Base-by-base conservation (phyloP, 345 rosid genomes). In the Eucalyptus microcorys region DNA sequence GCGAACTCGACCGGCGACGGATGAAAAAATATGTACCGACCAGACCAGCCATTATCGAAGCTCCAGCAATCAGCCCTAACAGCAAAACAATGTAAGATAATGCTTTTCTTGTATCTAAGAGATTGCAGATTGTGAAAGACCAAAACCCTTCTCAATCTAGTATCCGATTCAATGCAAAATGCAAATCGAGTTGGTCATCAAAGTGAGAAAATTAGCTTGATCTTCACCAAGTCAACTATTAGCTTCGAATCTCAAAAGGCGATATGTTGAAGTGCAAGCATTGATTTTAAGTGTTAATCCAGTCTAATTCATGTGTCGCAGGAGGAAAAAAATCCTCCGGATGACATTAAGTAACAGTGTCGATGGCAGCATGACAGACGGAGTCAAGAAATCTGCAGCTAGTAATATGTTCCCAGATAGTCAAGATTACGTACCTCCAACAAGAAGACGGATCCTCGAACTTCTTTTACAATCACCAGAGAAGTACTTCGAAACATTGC, bases 51-150 rank as follows among this genome's bases (percentile, higher is more conserved):
- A 94, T 92, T 48, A 94, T 64, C 49, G 87, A 90, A 86, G 94
- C 98, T 89, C 97, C 99, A 32, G 93, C 96, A 89, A 94, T 59
- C 89, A 93, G 50, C 87, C 97, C 99, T 97, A 86, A 86, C 49
- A 88, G 49, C 32, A 45, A 17, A 59, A 43, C 10, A 66, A 85
- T 27, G 55, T 47, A 49, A 52, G 76, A 55, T 85, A 32, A 17
- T n/a, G 52, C 55, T 47, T 84, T 27, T 19, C 53, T 84, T 30
- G 50, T 84, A 24, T 45, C 26, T 27, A 50, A 85, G 50, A 50
- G 87, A 85, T 27, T 30, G 55, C 57, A 48, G 37, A 24, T 71
- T 22, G 22, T 34, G 24, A 71, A 43, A 68, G 40, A 71, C 57
- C 26, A 71, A 34, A 34, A 71, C 80, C 81, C 81, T 34, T 71